A percentile compares a stretch with the other conserved stretches of the same genome.
Evolutionary conservation across 2,329 filamentous ascomycete genomes (phyloP).

Genomic region (Hypoxylon sp.): DNA sequence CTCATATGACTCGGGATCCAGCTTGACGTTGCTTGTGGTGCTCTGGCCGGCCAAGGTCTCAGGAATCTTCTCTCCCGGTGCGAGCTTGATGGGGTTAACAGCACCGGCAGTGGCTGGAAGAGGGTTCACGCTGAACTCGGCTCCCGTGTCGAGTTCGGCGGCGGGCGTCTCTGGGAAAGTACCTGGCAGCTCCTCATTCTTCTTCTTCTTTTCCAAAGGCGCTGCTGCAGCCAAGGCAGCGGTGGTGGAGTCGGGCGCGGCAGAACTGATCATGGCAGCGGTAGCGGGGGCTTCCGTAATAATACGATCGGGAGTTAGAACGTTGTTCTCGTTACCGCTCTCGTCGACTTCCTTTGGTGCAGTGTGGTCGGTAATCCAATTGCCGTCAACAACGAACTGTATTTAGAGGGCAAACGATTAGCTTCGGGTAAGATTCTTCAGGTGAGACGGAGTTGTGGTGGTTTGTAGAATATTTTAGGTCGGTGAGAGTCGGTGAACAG

Average conservation of each 20-base stretch:
- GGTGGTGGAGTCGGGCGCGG: constrained; percentile 77
- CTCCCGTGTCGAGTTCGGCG: constrained; percentile 59
- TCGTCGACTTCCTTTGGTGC: constrained; percentile 86
- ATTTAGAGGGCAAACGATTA: constrained; percentile 44
- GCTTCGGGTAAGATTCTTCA: constrained; percentile 23
- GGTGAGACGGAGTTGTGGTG: constrained; percentile 39
- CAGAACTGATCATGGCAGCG: constrained; percentile 72
- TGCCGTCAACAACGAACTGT: constrained; percentile 94
- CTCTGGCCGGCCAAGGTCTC: constrained; percentile 75
- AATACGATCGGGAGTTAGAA: constrained; percentile 81
- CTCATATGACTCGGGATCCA: constrained; percentile 89
- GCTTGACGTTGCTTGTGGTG: constrained; percentile 76
- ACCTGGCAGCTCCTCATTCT: constrained; percentile 64
- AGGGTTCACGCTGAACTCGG: constrained; percentile 68
- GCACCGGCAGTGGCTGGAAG: constrained; percentile 71
- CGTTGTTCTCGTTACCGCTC: constrained; percentile 91
- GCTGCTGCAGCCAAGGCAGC: constrained; percentile 74
- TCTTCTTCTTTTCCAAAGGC: constrained; percentile 67
- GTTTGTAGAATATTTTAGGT: constrained; percentile 20
- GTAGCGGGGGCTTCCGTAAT: constrained; percentile 58
- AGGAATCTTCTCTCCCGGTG: constrained; percentile 85
- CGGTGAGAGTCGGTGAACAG: constrained; percentile 29
- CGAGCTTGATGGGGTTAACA: constrained; percentile 83
- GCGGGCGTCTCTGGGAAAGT: constrained; percentile 79
- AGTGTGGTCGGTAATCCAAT: constrained; percentile 85